Percentiles rank a stretch among this genome's conserved stretches.
Evolutionary conservation across 2,329 filamentous ascomycete species (phyloP).

Genomic region (Alternaria postmessia): DNA sequence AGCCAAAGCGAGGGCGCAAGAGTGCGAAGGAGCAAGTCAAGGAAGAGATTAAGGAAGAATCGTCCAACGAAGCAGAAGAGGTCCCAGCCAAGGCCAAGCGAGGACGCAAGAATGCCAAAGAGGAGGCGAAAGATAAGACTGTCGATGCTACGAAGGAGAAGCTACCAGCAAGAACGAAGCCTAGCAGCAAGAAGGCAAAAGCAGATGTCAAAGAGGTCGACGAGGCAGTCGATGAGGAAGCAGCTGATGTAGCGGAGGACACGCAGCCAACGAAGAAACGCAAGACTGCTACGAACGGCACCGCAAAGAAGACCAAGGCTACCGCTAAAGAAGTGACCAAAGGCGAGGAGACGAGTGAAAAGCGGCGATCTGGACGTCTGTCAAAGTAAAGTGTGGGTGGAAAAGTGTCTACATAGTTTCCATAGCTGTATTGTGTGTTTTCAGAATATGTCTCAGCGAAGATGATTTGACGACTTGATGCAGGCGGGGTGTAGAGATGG

Average conservation of each 20-base stretch:
- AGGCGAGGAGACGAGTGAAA: conserved; percentile 22
- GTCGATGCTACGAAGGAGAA: conserved; percentile 34
- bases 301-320: conserved; percentile 24
- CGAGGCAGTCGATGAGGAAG: conserved; percentile 31
- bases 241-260: conserved; percentile 37
- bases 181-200: conserved; percentile 14
- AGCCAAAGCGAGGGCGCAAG: conserved; percentile 34
- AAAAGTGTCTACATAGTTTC: neutral
- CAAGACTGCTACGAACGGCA: conserved; percentile 26
- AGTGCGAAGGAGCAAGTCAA: conserved; percentile 34
- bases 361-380: conserved; percentile 36
- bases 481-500: conserved; percentile 4
- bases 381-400: conserved; percentile 13
- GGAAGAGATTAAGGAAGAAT: conserved; percentile 25
- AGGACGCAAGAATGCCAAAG: conserved; percentile 33
- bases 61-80: conserved; percentile 19
- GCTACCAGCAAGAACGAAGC: conserved; percentile 18
- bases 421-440: neutral
- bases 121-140: conserved; percentile 29
- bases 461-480: neutral
- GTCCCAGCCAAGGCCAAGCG: conserved; percentile 26
- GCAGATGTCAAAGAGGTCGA: conserved; percentile 27
- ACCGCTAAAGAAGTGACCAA: conserved; percentile 17
- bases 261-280: conserved; percentile 35
- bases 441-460: neutral